Conservation (phyloP, 257 asterid species). For the Schizonepeta tenuifolia region DNA sequence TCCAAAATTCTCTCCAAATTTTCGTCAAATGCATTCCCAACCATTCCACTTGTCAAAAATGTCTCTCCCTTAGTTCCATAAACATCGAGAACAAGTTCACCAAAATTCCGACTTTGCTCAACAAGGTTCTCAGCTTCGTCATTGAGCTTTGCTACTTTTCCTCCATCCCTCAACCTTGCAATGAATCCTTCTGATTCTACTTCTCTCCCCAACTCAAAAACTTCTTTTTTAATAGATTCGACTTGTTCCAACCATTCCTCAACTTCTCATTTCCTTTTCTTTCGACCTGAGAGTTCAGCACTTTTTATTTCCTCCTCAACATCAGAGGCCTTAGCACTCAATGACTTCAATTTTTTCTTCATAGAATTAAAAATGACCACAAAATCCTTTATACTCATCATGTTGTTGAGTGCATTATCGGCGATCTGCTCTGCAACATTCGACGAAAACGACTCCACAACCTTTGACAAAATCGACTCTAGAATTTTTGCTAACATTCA, state of each 20-base stretch:
- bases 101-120: constrained; percentile 7
- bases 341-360: not conserved
- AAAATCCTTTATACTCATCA: not conserved
- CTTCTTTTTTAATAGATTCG: not conserved
- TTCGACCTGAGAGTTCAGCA: not conserved
- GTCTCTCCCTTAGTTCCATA: not conserved
- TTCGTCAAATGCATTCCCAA: not conserved
- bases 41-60: not conserved
- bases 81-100: constrained; percentile 5
- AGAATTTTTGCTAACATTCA: not conserved
- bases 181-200: not conserved
- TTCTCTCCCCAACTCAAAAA: not conserved
- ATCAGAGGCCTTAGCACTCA: constrained; percentile 8
- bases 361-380: not conserved
- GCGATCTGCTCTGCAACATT: not conserved
- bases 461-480: not conserved
- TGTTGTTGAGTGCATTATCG: not conserved
- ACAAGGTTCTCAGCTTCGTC: not conserved
- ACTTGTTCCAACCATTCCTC: constrained; percentile 9
- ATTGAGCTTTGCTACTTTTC: not conserved
- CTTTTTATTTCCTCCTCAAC: not conserved
- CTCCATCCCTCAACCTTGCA: not conserved
- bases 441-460: not conserved
- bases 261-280: constrained; percentile 13
- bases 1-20: too few relatives aligned